Percentiles rank a stretch among this genome's conserved stretches.
phyloP scores from a whole-genome alignment of 2,329 filamentous ascomycete genomes.

The Fusarium citri region DNA sequence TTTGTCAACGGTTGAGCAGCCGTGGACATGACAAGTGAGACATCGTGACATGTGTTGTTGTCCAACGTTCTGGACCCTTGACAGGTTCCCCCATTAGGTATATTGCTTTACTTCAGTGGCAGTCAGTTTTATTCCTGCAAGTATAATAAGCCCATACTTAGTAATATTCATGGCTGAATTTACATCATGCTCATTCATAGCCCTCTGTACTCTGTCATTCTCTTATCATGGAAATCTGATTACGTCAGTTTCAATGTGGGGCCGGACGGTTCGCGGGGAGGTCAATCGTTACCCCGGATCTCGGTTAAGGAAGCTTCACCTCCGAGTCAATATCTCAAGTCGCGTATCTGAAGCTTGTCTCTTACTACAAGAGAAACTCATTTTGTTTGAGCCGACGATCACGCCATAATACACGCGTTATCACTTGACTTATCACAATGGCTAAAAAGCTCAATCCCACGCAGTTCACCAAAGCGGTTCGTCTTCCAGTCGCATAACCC shows the following conservation, averaged over 20 bases:
- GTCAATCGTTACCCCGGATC: constrained; percentile 8
- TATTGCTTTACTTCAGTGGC: background rate
- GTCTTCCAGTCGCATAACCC: constrained; percentile 5
- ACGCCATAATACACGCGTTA: background rate
- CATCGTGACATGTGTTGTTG: no score
- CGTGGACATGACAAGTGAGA: no score
- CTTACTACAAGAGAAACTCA: background rate
- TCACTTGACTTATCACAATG: constrained; percentile 34
- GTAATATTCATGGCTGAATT: no score
- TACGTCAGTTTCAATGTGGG: constrained; percentile 20
- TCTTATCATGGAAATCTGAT: background rate
- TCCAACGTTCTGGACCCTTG: no score
- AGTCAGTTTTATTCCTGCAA: no score
- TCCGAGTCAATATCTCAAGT: constrained; percentile 6
- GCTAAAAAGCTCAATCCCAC: constrained; percentile 51
- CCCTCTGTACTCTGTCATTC: background rate
- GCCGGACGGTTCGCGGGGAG: constrained; percentile 5
- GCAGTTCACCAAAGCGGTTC: constrained; percentile 52
- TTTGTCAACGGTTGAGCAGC: background rate
- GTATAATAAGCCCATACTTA: no score
- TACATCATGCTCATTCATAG: background rate
- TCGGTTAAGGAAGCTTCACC: constrained; percentile 20
- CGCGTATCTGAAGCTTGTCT: background rate
- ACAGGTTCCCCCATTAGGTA: background rate
- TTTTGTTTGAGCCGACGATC: accelerated